A percentile compares a stretch with the other conserved stretches of the same genome.
Conservation (phyloP, 176 grass and related monocot species). For the Rhynchospora pubera region DNA sequence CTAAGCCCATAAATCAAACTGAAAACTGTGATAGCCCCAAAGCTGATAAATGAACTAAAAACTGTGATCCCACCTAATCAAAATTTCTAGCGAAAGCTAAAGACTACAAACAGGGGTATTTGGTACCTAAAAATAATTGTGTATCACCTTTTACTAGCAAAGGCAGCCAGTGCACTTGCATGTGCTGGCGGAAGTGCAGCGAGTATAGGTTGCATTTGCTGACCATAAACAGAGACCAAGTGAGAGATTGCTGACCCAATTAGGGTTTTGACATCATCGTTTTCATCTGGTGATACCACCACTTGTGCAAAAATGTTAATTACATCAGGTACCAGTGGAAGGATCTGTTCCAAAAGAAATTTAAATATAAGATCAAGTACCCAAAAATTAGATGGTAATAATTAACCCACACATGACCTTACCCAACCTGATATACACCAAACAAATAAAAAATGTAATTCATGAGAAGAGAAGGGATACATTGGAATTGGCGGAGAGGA, state of each 20-base stretch:
- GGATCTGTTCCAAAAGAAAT: conserved; percentile 48
- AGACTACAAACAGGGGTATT: neutral
- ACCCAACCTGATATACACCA: neutral
- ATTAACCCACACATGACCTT: neutral
- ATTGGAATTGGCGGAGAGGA: conserved; percentile 80
- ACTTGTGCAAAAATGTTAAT: conserved; percentile 89
- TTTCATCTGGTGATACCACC: conserved; percentile 66
- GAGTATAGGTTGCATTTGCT: conserved; percentile 94
- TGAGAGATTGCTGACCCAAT: conserved; percentile 74
- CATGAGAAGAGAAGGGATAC: conserved; percentile 27
- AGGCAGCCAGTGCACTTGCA: conserved; percentile 75
- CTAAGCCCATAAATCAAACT: conserved; percentile 8
- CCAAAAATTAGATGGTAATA: neutral
- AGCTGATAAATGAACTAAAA: neutral
- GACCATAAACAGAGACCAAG: conserved; percentile 83
- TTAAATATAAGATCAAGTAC: neutral
- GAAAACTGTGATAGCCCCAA: neutral
- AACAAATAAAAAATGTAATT: neutral
- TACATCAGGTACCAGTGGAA: conserved; percentile 71
- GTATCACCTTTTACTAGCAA: conserved; percentile 68
- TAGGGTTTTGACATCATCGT: conserved; percentile 71
- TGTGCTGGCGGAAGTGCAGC: conserved; percentile 64
- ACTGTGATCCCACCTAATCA: neutral
- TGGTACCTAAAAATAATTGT: neutral
- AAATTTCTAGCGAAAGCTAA: conserved; percentile 3